phyloP scores from a whole-genome alignment of 345 rosid genomes.

The Iberis pinnata region DNA sequence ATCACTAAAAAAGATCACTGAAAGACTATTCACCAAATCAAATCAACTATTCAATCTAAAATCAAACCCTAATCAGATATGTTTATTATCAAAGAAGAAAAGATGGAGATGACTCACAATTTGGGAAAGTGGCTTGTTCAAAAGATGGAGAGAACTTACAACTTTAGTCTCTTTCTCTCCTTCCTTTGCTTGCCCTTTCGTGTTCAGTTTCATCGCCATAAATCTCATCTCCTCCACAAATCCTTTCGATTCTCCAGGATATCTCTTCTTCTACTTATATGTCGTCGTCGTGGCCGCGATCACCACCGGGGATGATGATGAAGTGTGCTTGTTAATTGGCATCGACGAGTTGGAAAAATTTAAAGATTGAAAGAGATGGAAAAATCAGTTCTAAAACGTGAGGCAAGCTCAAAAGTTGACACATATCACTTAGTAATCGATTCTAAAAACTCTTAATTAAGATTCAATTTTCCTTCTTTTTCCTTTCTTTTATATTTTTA shows the following conservation, averaged over 20 bases:
- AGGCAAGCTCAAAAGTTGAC: too few species aligned
- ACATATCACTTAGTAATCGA: too few species aligned
- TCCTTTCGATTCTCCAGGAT: conserved; percentile 86
- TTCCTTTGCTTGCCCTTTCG: conserved; percentile 79
- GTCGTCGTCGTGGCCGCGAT: conserved; percentile 51
- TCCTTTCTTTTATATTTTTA: too few species aligned
- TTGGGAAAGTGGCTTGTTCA: conserved; percentile 51
- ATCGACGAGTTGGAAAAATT: too few species aligned
- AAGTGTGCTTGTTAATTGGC: too few species aligned
- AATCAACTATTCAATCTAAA: not conserved
- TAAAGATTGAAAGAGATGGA: too few species aligned
- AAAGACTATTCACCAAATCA: not conserved
- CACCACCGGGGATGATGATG: conserved; percentile 14
- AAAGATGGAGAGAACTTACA: conserved; percentile 73
- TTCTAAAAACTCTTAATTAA: too few species aligned
- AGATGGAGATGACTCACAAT: conserved; percentile 41
- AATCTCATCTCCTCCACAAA: conserved; percentile 99
- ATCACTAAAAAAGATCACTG: not conserved
- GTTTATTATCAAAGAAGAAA: not conserved
- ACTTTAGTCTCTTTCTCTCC: conserved; percentile 77
- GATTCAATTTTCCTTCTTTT: too few species aligned
- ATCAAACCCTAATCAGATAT: not conserved
- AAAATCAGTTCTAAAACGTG: too few species aligned
- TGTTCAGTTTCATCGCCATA: conserved; percentile 88
- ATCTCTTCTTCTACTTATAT: conserved; percentile 65